A percentile compares a stretch with the other conserved stretches of the same genome.
Evolutionary conservation across 805 yeast genomes (phyloP).

Genomic region (Nakazawaea holstii): DNA sequence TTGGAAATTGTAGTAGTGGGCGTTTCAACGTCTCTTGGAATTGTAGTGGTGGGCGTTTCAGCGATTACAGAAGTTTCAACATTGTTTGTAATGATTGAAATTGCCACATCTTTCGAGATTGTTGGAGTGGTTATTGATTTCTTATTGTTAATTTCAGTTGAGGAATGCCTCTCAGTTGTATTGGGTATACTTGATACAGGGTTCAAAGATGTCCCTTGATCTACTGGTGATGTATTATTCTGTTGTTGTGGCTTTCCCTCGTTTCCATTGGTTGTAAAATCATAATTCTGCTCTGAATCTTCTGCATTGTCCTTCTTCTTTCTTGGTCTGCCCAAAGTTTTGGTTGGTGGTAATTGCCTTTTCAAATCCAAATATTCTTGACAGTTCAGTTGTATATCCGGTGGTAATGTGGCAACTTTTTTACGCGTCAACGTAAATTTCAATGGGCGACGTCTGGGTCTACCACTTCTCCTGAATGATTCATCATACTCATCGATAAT

Average conservation of each 20-base stretch:
- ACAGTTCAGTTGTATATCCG: background rate
- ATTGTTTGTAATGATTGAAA: too few species aligned
- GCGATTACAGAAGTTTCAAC: background rate
- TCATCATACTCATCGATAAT: conserved; percentile 8
- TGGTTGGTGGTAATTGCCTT: conserved; percentile 24
- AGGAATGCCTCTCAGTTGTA: background rate
- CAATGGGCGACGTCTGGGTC: conserved; percentile 12
- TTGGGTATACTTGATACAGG: background rate
- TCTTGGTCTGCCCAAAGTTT: conserved; percentile 16
- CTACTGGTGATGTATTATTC: background rate
- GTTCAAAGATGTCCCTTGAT: background rate
- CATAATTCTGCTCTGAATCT: conserved; percentile 23
- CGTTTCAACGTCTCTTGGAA: background rate
- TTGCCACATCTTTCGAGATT: too few species aligned
- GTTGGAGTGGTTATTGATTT: background rate
- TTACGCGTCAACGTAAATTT: conserved; percentile 15
- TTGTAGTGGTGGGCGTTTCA: background rate
- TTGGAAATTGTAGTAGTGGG: background rate
- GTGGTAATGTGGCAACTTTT: conserved; percentile 4
- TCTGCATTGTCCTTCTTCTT: conserved; percentile 27
- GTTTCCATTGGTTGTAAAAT: conserved; percentile 8
- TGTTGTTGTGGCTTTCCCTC: conserved; percentile 9
- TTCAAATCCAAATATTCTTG: conserved; percentile 5
- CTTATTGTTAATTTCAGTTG: background rate
- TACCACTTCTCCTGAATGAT: conserved; percentile 13